Base-by-base conservation (phyloP, 352 stramenopile species). In the Phytopythium montanum region DNA sequence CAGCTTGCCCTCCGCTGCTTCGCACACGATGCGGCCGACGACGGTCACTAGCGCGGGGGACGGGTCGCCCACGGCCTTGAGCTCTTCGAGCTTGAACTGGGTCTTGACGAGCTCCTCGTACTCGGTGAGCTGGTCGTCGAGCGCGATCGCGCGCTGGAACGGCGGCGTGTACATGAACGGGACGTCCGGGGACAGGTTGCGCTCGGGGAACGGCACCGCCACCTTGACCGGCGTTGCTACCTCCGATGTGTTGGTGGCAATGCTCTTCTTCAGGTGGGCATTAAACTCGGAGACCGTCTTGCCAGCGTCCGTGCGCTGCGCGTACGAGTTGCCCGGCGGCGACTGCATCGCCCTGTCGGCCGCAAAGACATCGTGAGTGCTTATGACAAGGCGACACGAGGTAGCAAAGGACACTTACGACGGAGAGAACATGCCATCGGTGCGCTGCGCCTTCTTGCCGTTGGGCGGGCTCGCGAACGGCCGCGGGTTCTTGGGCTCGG, bases 121-220 rank as follows among this genome's bases (percentile, higher is more conserved):
- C 56, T 90, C 80, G 2, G 76, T 64, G 49, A 95, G 71, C 38
- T 92, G 82, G 21, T 90, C 75, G 55, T 95, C 86, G 45, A 95
- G 54, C 21, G 82, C 81, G 52, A 93, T 72, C 12, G 84, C 84
- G 46, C 84, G 76, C 28, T 94, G 73, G 55, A 90, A 90, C 38
- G 84, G 72, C 31, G 86, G 82, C 12, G 86, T 94, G 70, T 94
- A 95, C 86, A 95, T 95, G 66, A 90, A 95, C 51, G 73, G 69
- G 2, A 74, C 75, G 53, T 81, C 77, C 16, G 78, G 41, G 44
- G 72, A 57, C 46, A 89, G 64, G 57, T 93, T 93, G 21, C 75
- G 79, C 26, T 83, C 79, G 6, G 79, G 68, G 31, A 86, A 93
- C 0, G 79, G 77, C 9, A 63, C 56, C 1, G 50, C 59, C 5